Percentiles rank a stretch among this genome's conserved stretches.
phyloP scores from a whole-genome alignment of 2,329 filamentous ascomycete species.

The Cercospora nicotianae region DNA sequence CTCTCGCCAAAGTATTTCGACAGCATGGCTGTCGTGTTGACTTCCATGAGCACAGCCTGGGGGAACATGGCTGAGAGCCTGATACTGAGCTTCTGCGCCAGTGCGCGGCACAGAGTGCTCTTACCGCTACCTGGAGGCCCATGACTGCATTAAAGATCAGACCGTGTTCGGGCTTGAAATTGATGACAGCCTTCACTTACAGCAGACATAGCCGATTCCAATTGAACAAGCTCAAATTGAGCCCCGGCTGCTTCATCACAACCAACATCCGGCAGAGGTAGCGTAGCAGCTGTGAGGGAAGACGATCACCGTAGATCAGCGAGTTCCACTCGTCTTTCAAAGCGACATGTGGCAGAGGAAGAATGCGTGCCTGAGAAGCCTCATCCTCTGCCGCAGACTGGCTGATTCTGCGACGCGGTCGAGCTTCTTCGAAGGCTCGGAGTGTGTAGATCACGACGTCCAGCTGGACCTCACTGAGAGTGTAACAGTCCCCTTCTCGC shows the following conservation, averaged over 20 bases:
- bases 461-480: constrained; percentile 40
- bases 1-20: constrained; percentile 53
- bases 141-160: constrained; percentile 24
- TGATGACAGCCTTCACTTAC: not conserved
- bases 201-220: constrained; percentile 50
- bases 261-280: constrained; percentile 42
- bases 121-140: constrained; percentile 49
- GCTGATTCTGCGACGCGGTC: constrained; percentile 28
- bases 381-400: constrained; percentile 32
- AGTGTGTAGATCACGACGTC: constrained; percentile 48
- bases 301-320: constrained; percentile 47
- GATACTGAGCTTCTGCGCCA: constrained; percentile 55
- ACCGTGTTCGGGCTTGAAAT: not conserved
- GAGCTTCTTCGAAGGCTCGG: constrained; percentile 31
- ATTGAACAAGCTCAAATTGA: constrained; percentile 43
- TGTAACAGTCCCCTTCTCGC: constrained; percentile 28
- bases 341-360: constrained; percentile 42
- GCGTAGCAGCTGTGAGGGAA: constrained; percentile 45
- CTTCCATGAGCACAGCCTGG: constrained; percentile 43
- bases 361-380: constrained; percentile 37
- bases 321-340: constrained; percentile 49
- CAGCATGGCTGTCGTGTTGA: constrained; percentile 49
- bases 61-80: constrained; percentile 43
- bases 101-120: constrained; percentile 47
- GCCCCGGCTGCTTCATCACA: constrained; percentile 38